Percentiles rank a stretch among this genome's conserved stretches.
phyloP scores from a whole-genome alignment of 805 yeast genomes.

The Cyberlindnera xylosilytica region DNA sequence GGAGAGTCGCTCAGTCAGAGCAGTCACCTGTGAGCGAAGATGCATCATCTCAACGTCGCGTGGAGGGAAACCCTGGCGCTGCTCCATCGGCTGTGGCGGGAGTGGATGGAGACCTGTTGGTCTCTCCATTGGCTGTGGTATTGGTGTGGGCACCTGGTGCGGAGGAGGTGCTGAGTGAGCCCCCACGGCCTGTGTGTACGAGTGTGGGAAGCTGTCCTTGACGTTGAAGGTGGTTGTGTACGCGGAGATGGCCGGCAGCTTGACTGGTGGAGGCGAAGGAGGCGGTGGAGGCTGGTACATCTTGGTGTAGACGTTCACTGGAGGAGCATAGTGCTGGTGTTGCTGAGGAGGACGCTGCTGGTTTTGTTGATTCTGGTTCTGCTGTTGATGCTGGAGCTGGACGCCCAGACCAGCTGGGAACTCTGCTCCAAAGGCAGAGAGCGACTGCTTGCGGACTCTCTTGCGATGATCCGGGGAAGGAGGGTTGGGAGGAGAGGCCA shows the following conservation, averaged over 20 bases:
- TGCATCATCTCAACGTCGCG: constrained; percentile 14
- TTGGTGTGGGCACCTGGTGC: not conserved
- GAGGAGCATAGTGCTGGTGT: no score
- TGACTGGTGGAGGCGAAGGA: no score
- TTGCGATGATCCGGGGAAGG: constrained; percentile 35
- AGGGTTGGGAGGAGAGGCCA: constrained; percentile 41
- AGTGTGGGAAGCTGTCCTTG: constrained; percentile 11
- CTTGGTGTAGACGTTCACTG: no score
- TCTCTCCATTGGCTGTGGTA: constrained; percentile 1
- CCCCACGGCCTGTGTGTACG: constrained; percentile 11
- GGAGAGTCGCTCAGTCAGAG: constrained; percentile 14
- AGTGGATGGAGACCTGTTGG: not conserved
- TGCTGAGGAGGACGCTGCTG: no score
- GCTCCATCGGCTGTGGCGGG: not conserved
- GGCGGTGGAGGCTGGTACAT: no score
- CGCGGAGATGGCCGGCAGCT: constrained; percentile 18
- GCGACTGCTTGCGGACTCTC: constrained; percentile 22
- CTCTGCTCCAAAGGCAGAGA: constrained; percentile 13
- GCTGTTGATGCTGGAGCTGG: not conserved
- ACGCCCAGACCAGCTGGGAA: not conserved
- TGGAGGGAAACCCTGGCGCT: not conserved
- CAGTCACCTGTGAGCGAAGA: constrained; percentile 15
- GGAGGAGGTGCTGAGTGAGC: no score
- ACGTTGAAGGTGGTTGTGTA: constrained; percentile 19
- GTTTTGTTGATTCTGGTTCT: not conserved